Percentiles rank a stretch among this genome's conserved stretches.
Evolutionary conservation across 1,284 basidiomycete genomes (phyloP).

Genomic region (Coniferiporia sulphurascens): DNA sequence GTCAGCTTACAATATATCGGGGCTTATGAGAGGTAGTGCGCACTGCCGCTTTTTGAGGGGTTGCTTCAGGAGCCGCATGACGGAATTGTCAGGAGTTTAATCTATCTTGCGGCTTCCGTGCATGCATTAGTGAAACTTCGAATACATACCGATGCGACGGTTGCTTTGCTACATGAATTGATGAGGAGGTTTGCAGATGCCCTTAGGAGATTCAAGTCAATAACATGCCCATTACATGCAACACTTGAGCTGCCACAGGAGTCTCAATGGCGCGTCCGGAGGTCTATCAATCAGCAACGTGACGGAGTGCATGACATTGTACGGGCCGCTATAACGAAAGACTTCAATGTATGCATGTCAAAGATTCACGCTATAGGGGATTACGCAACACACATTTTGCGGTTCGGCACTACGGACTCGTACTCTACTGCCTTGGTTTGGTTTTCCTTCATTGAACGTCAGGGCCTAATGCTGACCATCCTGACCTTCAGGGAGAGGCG

Average conservation of each 20-base stretch:
- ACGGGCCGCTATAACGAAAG: background rate
- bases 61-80: no score
- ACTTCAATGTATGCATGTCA: constrained; percentile 23
- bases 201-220: constrained; percentile 20
- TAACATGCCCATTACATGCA: constrained; percentile 19
- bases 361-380: constrained; percentile 25
- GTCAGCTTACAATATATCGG: no score
- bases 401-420: constrained; percentile 23
- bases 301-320: background rate
- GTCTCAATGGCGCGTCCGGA: constrained; percentile 8
- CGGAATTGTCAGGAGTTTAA: no score
- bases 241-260: constrained; percentile 22
- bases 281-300: background rate
- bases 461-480: no score
- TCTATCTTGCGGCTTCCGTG: constrained; percentile 24
- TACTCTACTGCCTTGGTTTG: constrained; percentile 28
- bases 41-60: no score
- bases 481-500: constrained; percentile 16
- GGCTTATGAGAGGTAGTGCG: no score
- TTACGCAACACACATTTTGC: constrained; percentile 16
- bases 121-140: constrained; percentile 30
- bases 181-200: constrained; percentile 21
- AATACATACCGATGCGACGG: constrained; percentile 26
- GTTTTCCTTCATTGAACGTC: background rate
- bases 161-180: constrained; percentile 18